Percentiles rank a stretch among this genome's conserved stretches.
These are phyloP conservation scores for Hyaloscypha bicolor DNA, from an alignment of 495 filamentous ascomycete species.

Conservation along the genomic window DNA sequence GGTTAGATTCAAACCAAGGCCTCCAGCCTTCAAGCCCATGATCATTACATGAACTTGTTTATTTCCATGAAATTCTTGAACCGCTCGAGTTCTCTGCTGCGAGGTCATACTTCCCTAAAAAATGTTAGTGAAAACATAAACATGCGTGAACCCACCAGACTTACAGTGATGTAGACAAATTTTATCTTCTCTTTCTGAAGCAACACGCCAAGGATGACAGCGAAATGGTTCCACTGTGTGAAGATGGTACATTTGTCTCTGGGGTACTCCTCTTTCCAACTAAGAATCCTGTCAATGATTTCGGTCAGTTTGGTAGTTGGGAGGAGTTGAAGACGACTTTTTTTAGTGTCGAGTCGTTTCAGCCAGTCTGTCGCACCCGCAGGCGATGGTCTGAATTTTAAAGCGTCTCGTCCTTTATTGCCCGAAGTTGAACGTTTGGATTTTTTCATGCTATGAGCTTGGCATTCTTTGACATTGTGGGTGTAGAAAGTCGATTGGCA, in stretches of 20 bases:
- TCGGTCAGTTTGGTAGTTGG: constrained; percentile 37
- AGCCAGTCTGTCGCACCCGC: background rate
- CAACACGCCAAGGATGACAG: constrained; percentile 8
- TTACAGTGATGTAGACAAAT: constrained; percentile 27
- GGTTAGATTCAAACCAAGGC: constrained; percentile 36
- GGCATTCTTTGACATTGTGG: background rate
- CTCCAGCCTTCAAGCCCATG: constrained; percentile 32
- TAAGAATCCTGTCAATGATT: constrained; percentile 25
- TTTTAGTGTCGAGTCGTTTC: constrained; percentile 2
- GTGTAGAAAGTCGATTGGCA: background rate
- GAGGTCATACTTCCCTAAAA: constrained; percentile 28
- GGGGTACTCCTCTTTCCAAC: constrained; percentile 35
- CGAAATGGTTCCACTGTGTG: constrained; percentile 13
- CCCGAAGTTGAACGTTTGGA: background rate
- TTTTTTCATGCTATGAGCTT: background rate
- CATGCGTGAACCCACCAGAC: background rate
- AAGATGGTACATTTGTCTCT: constrained; percentile 40
- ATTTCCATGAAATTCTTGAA: background rate
- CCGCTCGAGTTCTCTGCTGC: constrained; percentile 17
- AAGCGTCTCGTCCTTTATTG: constrained; percentile 3
- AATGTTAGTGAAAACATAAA: background rate
- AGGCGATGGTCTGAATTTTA: background rate
- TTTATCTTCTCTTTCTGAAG: background rate
- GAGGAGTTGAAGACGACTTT: background rate
- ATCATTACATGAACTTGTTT: constrained; percentile 37